Percentiles rank a stretch among this genome's conserved stretches.
phyloP scores from a whole-genome alignment of 1,284 basidiomycete genomes.

The Ganoderma lingzhi region DNA sequence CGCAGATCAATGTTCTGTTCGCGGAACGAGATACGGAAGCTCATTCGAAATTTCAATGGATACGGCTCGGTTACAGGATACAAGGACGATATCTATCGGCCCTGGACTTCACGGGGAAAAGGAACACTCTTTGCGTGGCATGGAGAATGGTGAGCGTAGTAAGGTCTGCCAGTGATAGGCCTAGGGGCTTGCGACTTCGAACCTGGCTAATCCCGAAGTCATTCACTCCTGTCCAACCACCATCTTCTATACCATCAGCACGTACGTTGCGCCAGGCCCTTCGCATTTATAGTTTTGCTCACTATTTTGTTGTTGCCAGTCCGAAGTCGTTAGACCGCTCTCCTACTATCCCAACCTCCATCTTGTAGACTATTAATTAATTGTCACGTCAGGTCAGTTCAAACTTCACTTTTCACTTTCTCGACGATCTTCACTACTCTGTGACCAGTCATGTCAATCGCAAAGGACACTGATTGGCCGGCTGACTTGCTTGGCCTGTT shows the following conservation, averaged over 20 bases:
- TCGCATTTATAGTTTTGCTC: neutral
- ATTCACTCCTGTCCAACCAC: neutral
- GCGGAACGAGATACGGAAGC: neutral
- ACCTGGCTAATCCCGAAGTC: neutral
- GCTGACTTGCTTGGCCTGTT: neutral
- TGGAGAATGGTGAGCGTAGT: neutral
- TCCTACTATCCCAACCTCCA: too few species aligned
- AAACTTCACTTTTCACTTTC: too few species aligned
- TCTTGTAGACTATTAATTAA: too few species aligned
- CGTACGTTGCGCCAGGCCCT: too few species aligned
- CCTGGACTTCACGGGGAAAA: too few species aligned
- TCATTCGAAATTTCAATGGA: neutral
- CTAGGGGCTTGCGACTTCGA: neutral
- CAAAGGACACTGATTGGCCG: neutral
- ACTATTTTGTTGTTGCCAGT: neutral
- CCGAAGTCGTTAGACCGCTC: too few species aligned
- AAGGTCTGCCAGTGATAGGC: neutral
- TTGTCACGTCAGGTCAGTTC: too few species aligned
- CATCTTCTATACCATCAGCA: neutral
- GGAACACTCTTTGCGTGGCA: too few species aligned
- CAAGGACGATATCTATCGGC: too few species aligned
- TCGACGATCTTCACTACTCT: too few species aligned
- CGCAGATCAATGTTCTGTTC: neutral
- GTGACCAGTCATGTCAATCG: neutral
- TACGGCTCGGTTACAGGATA: too few species aligned